phyloP scores from a whole-genome alignment of 163 green algal genomes.

The Chlorella variabilis region DNA sequence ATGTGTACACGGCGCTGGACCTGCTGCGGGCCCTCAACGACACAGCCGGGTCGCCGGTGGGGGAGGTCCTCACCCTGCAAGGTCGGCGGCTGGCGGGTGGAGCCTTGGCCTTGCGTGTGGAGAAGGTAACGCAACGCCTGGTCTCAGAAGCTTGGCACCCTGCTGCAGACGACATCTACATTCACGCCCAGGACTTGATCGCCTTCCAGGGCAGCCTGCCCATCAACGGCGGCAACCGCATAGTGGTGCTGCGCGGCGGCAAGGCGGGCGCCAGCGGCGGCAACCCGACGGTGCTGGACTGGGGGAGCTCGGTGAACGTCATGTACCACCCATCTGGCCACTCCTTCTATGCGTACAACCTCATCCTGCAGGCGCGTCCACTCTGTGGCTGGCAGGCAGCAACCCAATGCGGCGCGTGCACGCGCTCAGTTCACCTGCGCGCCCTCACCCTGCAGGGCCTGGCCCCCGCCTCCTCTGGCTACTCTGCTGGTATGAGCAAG shows the following conservation, averaged over 20 bases:
- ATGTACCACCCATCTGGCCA: slow-evolving; percentile 8
- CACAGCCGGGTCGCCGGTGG: background rate
- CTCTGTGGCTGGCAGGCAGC: too few relatives aligned
- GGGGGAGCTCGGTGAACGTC: background rate
- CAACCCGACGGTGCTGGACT: background rate
- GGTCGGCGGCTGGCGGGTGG: too few relatives aligned
- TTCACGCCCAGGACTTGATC: background rate
- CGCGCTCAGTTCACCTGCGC: too few relatives aligned
- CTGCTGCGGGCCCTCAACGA: slow-evolving; percentile 7
- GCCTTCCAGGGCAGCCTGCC: background rate
- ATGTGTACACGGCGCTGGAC: background rate
- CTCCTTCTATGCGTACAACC: background rate
- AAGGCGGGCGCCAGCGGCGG: too few relatives aligned
- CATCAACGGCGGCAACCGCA: slow-evolving; percentile 26
- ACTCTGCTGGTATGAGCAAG: background rate
- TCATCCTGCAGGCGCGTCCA: background rate
- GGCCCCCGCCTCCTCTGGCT: background rate
- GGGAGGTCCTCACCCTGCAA: slow-evolving; percentile 3
- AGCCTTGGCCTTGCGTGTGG: too few relatives aligned
- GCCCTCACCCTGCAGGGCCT: slow-evolving; percentile 4
- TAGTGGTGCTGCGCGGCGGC: background rate
- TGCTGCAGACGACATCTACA: slow-evolving; percentile 14
- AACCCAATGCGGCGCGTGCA: too few relatives aligned
- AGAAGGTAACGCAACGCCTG: too few relatives aligned
- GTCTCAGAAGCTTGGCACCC: background rate